Conservation (phyloP, 2,329 filamentous ascomycete species). For the Colletotrichum tabaci region DNA sequence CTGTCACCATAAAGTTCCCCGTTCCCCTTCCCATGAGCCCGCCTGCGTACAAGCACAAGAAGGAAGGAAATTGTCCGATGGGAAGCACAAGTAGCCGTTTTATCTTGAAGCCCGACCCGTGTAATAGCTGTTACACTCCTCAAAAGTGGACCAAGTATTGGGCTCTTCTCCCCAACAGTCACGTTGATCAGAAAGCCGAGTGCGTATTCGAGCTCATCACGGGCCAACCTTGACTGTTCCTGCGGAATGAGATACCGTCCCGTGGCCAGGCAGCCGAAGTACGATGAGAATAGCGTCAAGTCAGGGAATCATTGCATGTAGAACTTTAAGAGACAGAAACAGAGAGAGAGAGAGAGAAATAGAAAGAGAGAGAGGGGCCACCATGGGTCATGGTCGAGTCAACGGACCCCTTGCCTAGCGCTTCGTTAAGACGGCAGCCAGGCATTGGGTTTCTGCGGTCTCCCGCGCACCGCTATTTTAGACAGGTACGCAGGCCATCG, state of each 20-base stretch:
- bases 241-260: slow-evolving; percentile 26
- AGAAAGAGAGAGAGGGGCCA: slow-evolving; percentile 6
- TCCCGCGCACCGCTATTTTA: slow-evolving; percentile 49
- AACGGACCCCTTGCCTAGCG: slow-evolving; percentile 48
- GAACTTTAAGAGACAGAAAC: not conserved
- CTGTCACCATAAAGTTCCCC: slow-evolving; percentile 56
- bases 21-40: slow-evolving; percentile 54
- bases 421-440: slow-evolving; percentile 46
- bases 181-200: not conserved
- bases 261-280: slow-evolving; percentile 14
- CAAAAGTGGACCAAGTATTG: slow-evolving; percentile 1
- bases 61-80: slow-evolving; percentile 39
- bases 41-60: slow-evolving; percentile 56
- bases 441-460: slow-evolving; percentile 55
- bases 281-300: slow-evolving; percentile 19
- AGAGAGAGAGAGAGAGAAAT: not conserved
- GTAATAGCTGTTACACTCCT: slow-evolving; percentile 4
- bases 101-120: slow-evolving; percentile 15
- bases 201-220: not conserved
- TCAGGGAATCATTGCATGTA: slow-evolving; percentile 9
- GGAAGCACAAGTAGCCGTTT: slow-evolving; percentile 32
- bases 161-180: not conserved
- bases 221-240: not conserved
- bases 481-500: slow-evolving; percentile 4
- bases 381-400: slow-evolving; percentile 54